phyloP scores from a whole-genome alignment of 2,329 filamentous ascomycete species.

The Cyanodermella asteris region DNA sequence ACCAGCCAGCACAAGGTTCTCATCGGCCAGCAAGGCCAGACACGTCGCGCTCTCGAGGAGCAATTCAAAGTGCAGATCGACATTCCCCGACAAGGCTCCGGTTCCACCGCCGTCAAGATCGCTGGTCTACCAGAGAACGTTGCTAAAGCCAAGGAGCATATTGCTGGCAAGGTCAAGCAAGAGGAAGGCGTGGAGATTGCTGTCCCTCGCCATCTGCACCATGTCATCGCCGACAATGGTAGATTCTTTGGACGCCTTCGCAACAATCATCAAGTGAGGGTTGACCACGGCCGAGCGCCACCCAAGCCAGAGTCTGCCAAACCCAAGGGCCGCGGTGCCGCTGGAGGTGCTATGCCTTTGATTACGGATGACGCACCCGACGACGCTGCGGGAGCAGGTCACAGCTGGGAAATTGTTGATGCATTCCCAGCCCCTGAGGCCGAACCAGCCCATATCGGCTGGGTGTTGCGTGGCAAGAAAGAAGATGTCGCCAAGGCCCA shows the following conservation, averaged over 20 bases:
- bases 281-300: constrained; percentile 68
- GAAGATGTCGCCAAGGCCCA: constrained; percentile 71
- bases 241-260: constrained; percentile 82
- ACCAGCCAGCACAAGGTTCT: constrained; percentile 75
- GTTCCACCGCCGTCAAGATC: constrained; percentile 68
- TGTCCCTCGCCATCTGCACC: constrained; percentile 64
- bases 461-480: constrained; percentile 60
- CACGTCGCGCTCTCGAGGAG: constrained; percentile 62
- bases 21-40: constrained; percentile 80
- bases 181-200: constrained; percentile 74
- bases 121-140: constrained; percentile 59
- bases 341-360: constrained; percentile 48
- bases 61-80: constrained; percentile 75
- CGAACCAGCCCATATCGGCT: constrained; percentile 35
- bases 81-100: constrained; percentile 72
- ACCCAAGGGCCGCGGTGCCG: constrained; percentile 31
- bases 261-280: constrained; percentile 67
- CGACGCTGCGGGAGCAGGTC: constrained; percentile 40
- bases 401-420: constrained; percentile 71
- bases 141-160: constrained; percentile 68
- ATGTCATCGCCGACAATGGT: constrained; percentile 67
- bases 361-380: constrained; percentile 81
- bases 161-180: constrained; percentile 56
- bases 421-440: constrained; percentile 11
- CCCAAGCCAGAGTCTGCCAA: constrained; percentile 44